Evolutionary conservation across 2,329 filamentous ascomycete genomes (phyloP).

Genomic region (Beauveria australis): DNA sequence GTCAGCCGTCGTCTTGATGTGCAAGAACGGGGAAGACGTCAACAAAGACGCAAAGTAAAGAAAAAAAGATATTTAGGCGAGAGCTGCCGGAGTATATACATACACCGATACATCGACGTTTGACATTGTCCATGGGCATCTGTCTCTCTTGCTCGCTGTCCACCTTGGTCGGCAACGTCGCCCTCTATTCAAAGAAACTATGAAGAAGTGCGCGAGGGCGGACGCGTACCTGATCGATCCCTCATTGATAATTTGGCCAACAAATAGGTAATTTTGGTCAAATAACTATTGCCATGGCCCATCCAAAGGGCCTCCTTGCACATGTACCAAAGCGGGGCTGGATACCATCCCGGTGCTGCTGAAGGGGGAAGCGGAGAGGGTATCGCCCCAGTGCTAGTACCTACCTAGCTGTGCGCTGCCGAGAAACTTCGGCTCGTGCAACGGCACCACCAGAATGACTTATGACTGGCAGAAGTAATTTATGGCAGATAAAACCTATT

Average conservation of each 20-base stretch:
- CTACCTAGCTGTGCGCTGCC: not conserved
- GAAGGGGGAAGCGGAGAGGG: not conserved
- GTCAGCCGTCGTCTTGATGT: not conserved
- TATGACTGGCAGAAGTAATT: not conserved
- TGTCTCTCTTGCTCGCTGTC: too few relatives aligned
- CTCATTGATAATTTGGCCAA: not conserved
- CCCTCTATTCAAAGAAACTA: too few relatives aligned
- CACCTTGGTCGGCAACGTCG: too few relatives aligned
- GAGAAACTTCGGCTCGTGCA: constrained; percentile 10
- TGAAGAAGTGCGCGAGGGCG: too few relatives aligned
- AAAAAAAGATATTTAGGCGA: not conserved
- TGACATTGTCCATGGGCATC: too few relatives aligned
- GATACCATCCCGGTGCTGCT: not conserved
- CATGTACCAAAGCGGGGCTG: not conserved
- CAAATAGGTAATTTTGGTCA: not conserved
- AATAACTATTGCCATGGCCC: not conserved
- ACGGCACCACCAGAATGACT: not conserved
- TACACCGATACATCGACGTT: not conserved
- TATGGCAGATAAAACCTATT: constrained; percentile 3
- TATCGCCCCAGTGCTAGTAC: not conserved
- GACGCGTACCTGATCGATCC: not conserved
- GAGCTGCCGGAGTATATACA: not conserved
- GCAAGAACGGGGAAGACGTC: not conserved
- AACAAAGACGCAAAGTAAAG: not conserved
- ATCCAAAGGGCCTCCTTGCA: not conserved